These are phyloP conservation scores for Arachis monticola DNA, from an alignment of 331 rosid species.

Conservation along the genomic window DNA sequence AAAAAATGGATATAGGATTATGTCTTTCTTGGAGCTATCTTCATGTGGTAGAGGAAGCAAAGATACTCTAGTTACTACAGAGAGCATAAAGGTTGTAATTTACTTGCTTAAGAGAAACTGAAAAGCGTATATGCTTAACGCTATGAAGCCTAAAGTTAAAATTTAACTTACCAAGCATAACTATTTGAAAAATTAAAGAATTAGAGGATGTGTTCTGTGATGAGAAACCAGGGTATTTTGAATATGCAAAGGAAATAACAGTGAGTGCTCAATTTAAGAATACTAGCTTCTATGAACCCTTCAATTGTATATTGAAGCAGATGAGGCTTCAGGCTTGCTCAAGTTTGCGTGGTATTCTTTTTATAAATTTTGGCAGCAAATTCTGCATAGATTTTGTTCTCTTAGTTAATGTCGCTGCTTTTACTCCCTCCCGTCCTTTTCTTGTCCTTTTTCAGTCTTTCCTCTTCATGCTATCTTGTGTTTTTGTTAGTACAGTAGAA, in stretches of 20 bases:
- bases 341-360: slow-evolving; percentile 18
- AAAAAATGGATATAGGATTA: slow-evolving; percentile 62
- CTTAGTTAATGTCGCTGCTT: too few species aligned
- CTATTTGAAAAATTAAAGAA: slow-evolving; percentile 47
- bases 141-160: slow-evolving; percentile 18
- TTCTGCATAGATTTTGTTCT: too few species aligned
- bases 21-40: slow-evolving; percentile 94
- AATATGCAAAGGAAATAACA: slow-evolving; percentile 79
- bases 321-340: slow-evolving; percentile 70
- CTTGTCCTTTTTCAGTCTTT: too few species aligned
- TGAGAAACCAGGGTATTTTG: slow-evolving; percentile 76
- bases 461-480: too few species aligned
- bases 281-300: slow-evolving; percentile 19
- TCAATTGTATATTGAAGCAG: slow-evolving; percentile 73
- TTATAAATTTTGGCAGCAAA: too few species aligned
- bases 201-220: slow-evolving; percentile 68
- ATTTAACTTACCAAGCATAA: slow-evolving; percentile 20
- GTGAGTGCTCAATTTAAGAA: slow-evolving; percentile 52
- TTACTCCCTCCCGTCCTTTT: too few species aligned
- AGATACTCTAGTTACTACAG: slow-evolving; percentile 57
- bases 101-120: slow-evolving; percentile 31
- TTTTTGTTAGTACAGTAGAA: too few species aligned
- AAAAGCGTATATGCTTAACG: not conserved
- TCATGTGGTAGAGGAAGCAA: slow-evolving; percentile 85
- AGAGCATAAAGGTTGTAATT: slow-evolving; percentile 74